These are phyloP conservation scores for Panellus pusillus DNA, from an alignment of 768 basidiomycete genomes.

Conservation along the genomic window DNA sequence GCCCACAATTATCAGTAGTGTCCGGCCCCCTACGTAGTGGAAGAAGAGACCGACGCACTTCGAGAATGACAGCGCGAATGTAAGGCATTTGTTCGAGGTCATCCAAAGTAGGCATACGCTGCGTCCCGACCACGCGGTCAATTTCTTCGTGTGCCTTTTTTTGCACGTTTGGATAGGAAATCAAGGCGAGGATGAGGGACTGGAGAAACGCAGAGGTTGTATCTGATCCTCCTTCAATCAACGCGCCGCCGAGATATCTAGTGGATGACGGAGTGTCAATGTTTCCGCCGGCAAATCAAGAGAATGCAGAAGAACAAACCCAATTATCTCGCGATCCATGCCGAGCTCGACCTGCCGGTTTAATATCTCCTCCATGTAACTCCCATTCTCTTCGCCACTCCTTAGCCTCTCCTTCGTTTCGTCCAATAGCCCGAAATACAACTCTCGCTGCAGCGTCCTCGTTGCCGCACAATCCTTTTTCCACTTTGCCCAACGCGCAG, in stretches of 20 bases:
- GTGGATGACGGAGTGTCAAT: background rate
- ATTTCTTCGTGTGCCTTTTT: slow-evolving; percentile 26
- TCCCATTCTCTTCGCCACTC: slow-evolving; percentile 27
- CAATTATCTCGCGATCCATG: background rate
- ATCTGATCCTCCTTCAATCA: slow-evolving; percentile 32
- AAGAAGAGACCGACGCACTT: slow-evolving; percentile 18
- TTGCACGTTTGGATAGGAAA: slow-evolving; percentile 27
- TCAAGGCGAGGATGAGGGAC: slow-evolving; percentile 26
- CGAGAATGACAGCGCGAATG: slow-evolving; percentile 20
- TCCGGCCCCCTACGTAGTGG: background rate
- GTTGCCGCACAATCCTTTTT: slow-evolving; percentile 27
- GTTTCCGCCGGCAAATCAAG: background rate
- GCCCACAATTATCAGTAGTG: background rate
- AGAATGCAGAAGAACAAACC: background rate
- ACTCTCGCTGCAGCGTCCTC: slow-evolving; percentile 23
- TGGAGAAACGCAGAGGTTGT: slow-evolving; percentile 29
- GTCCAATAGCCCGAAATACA: slow-evolving; percentile 32
- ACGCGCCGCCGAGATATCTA: slow-evolving; percentile 30
- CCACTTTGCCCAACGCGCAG: slow-evolving; percentile 34
- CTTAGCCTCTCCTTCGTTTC: slow-evolving; percentile 26
- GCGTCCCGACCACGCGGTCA: slow-evolving; percentile 27
- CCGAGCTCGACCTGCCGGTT: slow-evolving; percentile 2
- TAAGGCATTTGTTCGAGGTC: slow-evolving; percentile 24
- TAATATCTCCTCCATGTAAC: slow-evolving; percentile 32
- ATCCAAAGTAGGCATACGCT: slow-evolving; percentile 22